Conservation (phyloP, 139 green algal genomes). For the Tetraselmis chui region DNA sequence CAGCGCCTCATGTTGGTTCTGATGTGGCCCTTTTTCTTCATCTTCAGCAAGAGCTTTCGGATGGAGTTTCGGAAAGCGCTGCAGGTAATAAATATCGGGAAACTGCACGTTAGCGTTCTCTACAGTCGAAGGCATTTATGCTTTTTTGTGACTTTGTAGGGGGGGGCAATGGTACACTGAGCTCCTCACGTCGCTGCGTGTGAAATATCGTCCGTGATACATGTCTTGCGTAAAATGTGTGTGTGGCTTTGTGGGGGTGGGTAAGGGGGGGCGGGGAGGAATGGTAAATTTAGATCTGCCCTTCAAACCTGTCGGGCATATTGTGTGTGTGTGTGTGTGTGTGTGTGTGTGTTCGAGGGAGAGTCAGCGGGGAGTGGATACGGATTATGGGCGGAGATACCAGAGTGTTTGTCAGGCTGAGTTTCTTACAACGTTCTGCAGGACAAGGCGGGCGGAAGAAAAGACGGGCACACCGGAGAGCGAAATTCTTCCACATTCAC, state of each 20-base stretch:
- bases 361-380: not conserved
- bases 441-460: not conserved
- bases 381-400: too few species aligned
- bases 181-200: too few species aligned
- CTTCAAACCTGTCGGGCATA: too few species aligned
- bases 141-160: too few species aligned
- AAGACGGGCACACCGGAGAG: not conserved
- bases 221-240: not conserved
- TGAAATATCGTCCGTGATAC: not conserved
- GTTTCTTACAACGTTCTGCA: not conserved
- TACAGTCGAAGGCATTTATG: not conserved
- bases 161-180: not conserved
- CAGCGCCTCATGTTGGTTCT: not conserved
- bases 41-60: not conserved
- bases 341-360: not conserved
- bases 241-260: not conserved
- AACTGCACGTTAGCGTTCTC: too few species aligned
- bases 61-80: not conserved
- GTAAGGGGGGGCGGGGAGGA: not conserved
- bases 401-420: too few species aligned
- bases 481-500: not conserved
- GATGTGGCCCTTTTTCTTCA: not conserved
- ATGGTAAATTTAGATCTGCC: too few species aligned
- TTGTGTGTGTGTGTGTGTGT: too few species aligned
- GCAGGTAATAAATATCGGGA: too few species aligned